These are phyloP conservation scores for Malus hybrid DNA, from an alignment of 331 rosid species.

Conservation along the genomic window DNA sequence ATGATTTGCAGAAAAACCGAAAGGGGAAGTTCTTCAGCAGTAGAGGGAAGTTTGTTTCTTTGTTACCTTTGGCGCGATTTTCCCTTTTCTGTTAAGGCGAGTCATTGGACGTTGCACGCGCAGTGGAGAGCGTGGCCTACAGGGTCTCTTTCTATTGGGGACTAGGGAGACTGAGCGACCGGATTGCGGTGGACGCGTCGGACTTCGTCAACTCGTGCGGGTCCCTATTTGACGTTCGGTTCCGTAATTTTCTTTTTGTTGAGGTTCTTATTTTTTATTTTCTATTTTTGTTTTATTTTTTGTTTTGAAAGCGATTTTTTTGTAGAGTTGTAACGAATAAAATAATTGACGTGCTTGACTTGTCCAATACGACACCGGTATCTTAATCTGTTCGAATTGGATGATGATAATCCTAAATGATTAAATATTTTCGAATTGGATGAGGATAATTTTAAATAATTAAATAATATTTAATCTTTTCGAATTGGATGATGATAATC, in stretches of 20 bases:
- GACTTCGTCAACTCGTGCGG: too few relatives aligned
- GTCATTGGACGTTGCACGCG: not conserved
- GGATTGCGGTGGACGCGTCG: too few relatives aligned
- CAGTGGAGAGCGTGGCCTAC: not conserved
- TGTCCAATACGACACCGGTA: not conserved
- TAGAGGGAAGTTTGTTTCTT: not conserved
- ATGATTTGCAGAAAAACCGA: not conserved
- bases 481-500: not conserved
- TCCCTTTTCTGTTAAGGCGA: not conserved
- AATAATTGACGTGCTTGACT: not conserved
- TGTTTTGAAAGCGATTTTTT: not conserved
- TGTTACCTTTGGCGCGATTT: conserved; percentile 20
- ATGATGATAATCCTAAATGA: too few relatives aligned
- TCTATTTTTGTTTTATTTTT: not conserved
- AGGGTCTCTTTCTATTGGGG: too few relatives aligned
- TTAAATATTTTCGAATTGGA: too few relatives aligned
- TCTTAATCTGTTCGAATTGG: not conserved
- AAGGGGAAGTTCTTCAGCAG: not conserved
- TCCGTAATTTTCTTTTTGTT: not conserved
- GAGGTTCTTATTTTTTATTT: not conserved
- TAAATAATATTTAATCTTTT: too few relatives aligned
- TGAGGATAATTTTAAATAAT: too few relatives aligned
- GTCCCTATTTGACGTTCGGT: too few relatives aligned
- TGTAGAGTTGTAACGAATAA: not conserved
- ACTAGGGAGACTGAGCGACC: too few relatives aligned